A percentile compares a stretch with the other conserved stretches of the same genome.
phyloP scores from a whole-genome alignment of 2,329 filamentous ascomycete species.

The Neobulgaria alba region DNA sequence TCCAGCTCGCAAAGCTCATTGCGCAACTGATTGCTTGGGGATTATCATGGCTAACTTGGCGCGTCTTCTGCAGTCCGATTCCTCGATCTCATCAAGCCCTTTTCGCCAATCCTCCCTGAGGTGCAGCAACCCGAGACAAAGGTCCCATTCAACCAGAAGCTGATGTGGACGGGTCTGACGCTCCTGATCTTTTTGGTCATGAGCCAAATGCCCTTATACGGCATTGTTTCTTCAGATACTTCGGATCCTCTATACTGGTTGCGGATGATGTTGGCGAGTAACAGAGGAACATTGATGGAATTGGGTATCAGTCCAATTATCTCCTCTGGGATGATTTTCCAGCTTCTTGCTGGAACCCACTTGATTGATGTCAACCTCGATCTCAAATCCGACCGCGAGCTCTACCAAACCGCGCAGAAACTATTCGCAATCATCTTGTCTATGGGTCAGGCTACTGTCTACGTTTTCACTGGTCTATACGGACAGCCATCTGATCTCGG shows the following conservation, averaged over 20 bases:
- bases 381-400: conserved; percentile 98
- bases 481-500: conserved; percentile 94
- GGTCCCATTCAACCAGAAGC: conserved; percentile 96
- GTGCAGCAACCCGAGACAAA: conserved; percentile 98
- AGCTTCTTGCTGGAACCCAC: conserved; percentile 98
- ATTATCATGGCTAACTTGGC: conserved; percentile 21
- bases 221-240: conserved; percentile 97
- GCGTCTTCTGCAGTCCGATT: conserved; percentile 73
- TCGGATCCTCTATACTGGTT: conserved; percentile 99
- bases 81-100: conserved; percentile 98
- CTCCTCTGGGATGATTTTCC: conserved; percentile 99
- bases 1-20: conserved; percentile 8
- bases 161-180: conserved; percentile 92
- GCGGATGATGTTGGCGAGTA: conserved; percentile 99
- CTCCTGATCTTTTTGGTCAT: conserved; percentile 99
- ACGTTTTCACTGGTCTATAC: conserved; percentile 96
- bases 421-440: conserved; percentile 96
- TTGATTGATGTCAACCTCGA: conserved; percentile 99
- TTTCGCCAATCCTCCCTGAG: conserved; percentile 98
- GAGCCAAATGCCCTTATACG: conserved; percentile 99
- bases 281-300: conserved; percentile 93
- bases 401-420: conserved; percentile 99
- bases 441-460: conserved; percentile 94
- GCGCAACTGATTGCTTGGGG: conserved; percentile 10
- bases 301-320: conserved; percentile 97